These are phyloP conservation scores for Plasmodium vivax DNA, from an alignment of 169 alveolate genomes.

Conservation along the genomic window DNA sequence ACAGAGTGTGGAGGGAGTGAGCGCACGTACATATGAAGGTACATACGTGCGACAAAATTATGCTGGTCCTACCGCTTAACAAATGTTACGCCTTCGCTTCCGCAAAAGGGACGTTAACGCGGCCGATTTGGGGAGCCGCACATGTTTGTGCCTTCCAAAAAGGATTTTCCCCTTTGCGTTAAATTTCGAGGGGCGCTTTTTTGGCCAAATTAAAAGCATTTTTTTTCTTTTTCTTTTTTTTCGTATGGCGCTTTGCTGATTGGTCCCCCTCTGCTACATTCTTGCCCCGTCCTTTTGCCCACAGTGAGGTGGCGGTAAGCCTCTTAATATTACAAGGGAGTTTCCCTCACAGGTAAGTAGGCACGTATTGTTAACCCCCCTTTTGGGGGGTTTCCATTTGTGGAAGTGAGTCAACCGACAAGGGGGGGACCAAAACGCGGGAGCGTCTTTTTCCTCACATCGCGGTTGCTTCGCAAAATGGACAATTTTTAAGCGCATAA, in stretches of 20 bases:
- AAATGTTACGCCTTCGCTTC: neutral
- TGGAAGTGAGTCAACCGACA: neutral
- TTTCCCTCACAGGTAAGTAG: neutral
- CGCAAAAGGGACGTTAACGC: neutral
- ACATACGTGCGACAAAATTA: neutral
- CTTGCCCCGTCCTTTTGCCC: neutral
- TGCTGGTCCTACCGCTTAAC: neutral
- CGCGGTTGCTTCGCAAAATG: neutral
- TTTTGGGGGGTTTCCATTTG: neutral
- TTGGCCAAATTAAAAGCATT: neutral
- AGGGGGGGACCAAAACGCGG: neutral
- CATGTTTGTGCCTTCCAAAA: neutral
- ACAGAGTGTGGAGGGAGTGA: neutral
- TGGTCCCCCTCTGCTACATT: neutral
- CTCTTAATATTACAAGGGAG: neutral
- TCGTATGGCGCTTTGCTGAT: neutral
- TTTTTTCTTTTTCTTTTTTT: too few relatives aligned
- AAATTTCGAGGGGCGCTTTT: neutral
- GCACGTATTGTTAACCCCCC: neutral
- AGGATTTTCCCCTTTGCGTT: neutral
- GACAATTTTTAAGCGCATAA: neutral
- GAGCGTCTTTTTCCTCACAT: neutral
- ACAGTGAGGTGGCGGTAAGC: neutral
- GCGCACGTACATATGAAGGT: neutral
- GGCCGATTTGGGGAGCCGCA: neutral